Base-by-base conservation (phyloP, 2,329 filamentous ascomycete species). In the Sarocladiaceae sp. region DNA sequence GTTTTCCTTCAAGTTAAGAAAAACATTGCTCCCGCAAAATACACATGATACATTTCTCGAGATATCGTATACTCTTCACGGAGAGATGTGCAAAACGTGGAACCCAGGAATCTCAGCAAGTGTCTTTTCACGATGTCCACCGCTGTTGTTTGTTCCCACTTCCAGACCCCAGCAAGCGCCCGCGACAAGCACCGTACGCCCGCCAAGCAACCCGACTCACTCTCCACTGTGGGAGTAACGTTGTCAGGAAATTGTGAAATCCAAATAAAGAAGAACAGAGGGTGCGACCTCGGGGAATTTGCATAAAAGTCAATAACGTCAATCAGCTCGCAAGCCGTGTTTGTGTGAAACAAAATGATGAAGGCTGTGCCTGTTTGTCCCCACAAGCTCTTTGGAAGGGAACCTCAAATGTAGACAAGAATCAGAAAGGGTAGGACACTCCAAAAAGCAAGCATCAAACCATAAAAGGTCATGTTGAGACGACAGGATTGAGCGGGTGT, bases 341-440 rank as follows among this genome's bases (percentile, higher is more conserved):
- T 36, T n/a, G n/a, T n/a, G n/a, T 40, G 37, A 40, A 46, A 46
- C 12, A 18, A 48, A 28, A 5, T 31, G 20, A 28, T 22, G 10
- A 48, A 31, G 44, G 44, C 10, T 33, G 15, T 22, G 26, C 12
- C 26, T 7, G 28, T 48, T 33, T 20, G 44, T 48, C 44, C 44
- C 44, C 44, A 48, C 44, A 48, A 48, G 44, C 44, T 48, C 44
- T 48, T 48, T 48, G 44, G 44, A 48, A 48, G 44, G 44, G 44
- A 48, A 48, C 44, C 26, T 28, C 26, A 12, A 48, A 29, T 17
- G 23, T 6, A 46, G 18, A 46, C 40, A 29, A 20, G 23, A 31
- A 29, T 20, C 25, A 31, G 26, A 33, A 20, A 11, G 10, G 23
- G 28, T 31, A 26, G 33, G 17, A 18, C 22, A 29, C 3, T n/a